Conservation (phyloP, 768 basidiomycete species). For the Cystofilobasidium macerans region DNA sequence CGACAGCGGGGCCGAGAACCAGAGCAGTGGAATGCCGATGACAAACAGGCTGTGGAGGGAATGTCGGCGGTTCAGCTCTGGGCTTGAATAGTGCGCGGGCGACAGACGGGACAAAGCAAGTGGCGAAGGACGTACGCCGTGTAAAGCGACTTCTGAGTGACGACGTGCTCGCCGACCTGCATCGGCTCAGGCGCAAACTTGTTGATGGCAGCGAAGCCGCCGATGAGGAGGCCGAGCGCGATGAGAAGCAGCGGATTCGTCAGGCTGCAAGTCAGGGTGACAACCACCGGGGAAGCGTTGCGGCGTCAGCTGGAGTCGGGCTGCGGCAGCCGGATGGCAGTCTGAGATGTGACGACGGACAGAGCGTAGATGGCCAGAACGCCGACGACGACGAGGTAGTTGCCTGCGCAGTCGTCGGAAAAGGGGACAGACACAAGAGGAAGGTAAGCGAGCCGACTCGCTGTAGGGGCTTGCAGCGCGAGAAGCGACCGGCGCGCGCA, state of each 20-base stretch:
- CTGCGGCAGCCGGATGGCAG: no score
- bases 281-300: neutral
- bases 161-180: slow-evolving; percentile 63
- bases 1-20: slow-evolving; percentile 44
- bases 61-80: neutral
- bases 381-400: slow-evolving; percentile 71
- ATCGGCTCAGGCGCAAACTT: slow-evolving; percentile 75
- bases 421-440: neutral
- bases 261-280: slow-evolving; percentile 44
- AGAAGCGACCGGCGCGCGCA: no score
- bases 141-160: slow-evolving; percentile 86
- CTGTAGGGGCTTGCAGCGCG: no score
- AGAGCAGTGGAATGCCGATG: slow-evolving; percentile 80
- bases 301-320: neutral
- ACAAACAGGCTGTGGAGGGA: slow-evolving; percentile 53
- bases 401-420: slow-evolving; percentile 35
- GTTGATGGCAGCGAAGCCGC: slow-evolving; percentile 82
- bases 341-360: slow-evolving; percentile 46
- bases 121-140: slow-evolving; percentile 39
- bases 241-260: slow-evolving; percentile 72
- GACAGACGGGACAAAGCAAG: neutral
- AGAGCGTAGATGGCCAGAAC: slow-evolving; percentile 73
- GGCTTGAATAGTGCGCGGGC: neutral
- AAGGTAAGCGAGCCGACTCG: neutral
- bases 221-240: slow-evolving; percentile 75